phyloP scores from a whole-genome alignment of 768 basidiomycete species.

The Leccinum uliginosum region DNA sequence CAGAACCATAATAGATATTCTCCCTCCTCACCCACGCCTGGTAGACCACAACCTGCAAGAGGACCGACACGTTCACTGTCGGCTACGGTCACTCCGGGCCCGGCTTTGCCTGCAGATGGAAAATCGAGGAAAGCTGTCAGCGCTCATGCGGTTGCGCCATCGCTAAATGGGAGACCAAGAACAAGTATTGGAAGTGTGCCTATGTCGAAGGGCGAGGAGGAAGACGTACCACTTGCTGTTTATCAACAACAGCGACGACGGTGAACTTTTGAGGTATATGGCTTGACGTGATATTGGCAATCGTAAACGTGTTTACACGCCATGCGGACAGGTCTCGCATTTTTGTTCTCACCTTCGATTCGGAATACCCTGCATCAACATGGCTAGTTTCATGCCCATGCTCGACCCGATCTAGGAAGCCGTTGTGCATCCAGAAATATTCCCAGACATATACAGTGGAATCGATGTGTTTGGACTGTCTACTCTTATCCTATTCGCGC shows the following conservation, averaged over 20 bases:
- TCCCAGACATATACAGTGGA: slow-evolving; percentile 16
- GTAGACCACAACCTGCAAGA: slow-evolving; percentile 29
- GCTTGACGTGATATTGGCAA: background rate
- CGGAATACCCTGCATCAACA: slow-evolving; percentile 5
- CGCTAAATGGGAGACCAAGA: slow-evolving; percentile 37
- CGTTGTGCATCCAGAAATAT: slow-evolving; percentile 25
- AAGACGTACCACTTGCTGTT: slow-evolving; percentile 75
- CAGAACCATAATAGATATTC: slow-evolving; percentile 37
- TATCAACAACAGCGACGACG: slow-evolving; percentile 73
- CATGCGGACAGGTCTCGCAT: slow-evolving; percentile 4
- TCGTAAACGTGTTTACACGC: slow-evolving; percentile 5
- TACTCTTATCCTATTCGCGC: slow-evolving; percentile 24
- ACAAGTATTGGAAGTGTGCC: slow-evolving; percentile 35
- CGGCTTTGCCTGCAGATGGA: slow-evolving; percentile 39
- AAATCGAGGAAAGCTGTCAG: slow-evolving; percentile 62
- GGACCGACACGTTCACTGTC: slow-evolving; percentile 66
- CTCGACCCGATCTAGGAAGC: slow-evolving; percentile 24
- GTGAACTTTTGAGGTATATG: slow-evolving; percentile 22
- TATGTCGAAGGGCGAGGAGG: slow-evolving; percentile 50
- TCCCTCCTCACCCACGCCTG: slow-evolving; percentile 23
- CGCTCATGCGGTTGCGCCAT: slow-evolving; percentile 50
- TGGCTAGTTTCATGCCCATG: slow-evolving; percentile 2
- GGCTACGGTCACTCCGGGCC: slow-evolving; percentile 50
- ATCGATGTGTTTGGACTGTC: slow-evolving; percentile 16
- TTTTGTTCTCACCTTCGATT: background rate